Evolutionary conservation across 2,329 filamentous ascomycete genomes (phyloP), one percentile per base, ranked within the genome.

Genomic region (Colletotrichum theobromicola): DNA sequence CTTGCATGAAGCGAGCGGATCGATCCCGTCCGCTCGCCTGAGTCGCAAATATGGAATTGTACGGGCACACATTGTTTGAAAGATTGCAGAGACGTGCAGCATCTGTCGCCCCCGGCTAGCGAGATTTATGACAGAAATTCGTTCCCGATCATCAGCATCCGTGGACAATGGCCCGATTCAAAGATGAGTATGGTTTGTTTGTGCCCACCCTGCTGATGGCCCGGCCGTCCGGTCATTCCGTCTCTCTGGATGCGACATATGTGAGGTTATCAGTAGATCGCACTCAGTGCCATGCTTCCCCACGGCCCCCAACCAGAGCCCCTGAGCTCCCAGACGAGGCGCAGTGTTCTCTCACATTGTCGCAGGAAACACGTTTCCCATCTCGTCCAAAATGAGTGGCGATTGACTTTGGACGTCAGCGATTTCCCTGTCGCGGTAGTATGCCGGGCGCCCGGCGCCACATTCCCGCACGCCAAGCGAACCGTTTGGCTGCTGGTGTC

Each of bases 1-100:
- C 58, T 75, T 75, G 70, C 73, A 74, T 75, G 73, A 70, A 55
- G 73, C 69, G 42, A 70, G 65, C 70, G 64, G 73, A 62, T 75
- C 73, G 30, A 60, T 74, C 73, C 70, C 73, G 70, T 35, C 58
- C 68, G 70, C 73, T 70, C 61, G 60, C 65, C 68, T 67, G 34
- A 74, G 55, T 62, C 37, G 42, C 64, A 74, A 62, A 65, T 35
- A 55, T 32, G 67, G 34, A 63, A 37, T 71, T 42, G 37, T 30
- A 50, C 60, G 55, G 53, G 24, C 67, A 74, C 67, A 60, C 60
- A 42, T n/a, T 46, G 15, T 28, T 35, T 60, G 21, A 26, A 32
- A 61, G 61, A 30, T 70, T 60, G 46, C 53, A 70, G 58, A 70
- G 10, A 46, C 46, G 24, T 30, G 10, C 28, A 32, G 21, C 37